Evolutionary conservation across 257 asterid species (phyloP).

Genomic region (Knoxia roxburghii): DNA sequence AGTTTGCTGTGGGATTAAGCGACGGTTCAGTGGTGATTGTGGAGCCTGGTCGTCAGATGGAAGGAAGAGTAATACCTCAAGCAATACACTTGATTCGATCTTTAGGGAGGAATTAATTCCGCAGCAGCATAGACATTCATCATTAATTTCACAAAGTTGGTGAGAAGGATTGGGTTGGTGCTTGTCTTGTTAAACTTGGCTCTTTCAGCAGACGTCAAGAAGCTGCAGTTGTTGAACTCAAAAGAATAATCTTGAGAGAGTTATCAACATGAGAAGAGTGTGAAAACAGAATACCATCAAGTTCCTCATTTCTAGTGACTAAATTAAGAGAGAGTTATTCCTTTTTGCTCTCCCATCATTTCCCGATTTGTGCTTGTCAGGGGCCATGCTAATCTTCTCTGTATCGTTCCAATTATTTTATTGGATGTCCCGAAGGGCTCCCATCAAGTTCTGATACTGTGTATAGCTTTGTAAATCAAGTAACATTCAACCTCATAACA

Average conservation of each 20-base stretch:
- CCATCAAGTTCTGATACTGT: no score
- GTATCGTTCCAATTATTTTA: no score
- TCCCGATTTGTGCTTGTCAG: no score
- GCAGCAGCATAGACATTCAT: conserved; percentile 23
- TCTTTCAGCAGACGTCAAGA: conserved; percentile 50
- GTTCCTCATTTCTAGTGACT: background rate
- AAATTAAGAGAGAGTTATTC: background rate
- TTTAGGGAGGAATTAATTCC: no score
- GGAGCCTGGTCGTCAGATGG: conserved; percentile 35
- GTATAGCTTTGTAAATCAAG: background rate
- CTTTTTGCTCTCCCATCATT: no score
- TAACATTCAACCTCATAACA: background rate
- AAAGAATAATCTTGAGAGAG: conserved; percentile 58
- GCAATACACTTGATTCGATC: no score
- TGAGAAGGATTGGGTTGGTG: conserved; percentile 72
- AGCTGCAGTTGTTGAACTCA: conserved; percentile 66
- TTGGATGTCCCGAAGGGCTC: no score
- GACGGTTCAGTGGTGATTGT: conserved; percentile 46
- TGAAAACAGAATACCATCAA: background rate
- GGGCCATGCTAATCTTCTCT: no score
- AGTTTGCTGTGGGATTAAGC: conserved; percentile 57
- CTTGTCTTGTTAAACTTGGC: conserved; percentile 67
- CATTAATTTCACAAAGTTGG: conserved; percentile 38
- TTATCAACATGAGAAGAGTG: conserved; percentile 58
- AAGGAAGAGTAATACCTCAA: no score